Evolutionary conservation across 345 rosid species (phyloP), one percentile per base, ranked within the genome.

Genomic region (Bruguiera parviflora): DNA sequence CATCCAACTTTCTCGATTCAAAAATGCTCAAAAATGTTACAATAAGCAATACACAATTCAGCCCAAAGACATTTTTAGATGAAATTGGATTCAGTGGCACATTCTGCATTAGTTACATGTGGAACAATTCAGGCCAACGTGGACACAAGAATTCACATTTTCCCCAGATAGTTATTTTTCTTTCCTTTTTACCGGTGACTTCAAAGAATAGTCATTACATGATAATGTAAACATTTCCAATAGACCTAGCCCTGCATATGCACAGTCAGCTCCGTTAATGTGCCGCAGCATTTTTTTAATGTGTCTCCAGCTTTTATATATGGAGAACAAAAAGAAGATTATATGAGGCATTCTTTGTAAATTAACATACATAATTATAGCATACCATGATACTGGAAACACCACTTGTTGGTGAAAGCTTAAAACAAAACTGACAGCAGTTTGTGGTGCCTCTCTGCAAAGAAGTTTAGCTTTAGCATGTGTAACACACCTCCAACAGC

Each of bases 311-410:
- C 24, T 56, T 58, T 32, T 24, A 10, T 5, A 9, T 20, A 60
- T 47, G 62, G 32, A 52, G 59, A 29, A 24, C 27, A 49, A 20
- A 64, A 37, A 29, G 47, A 58, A 28, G n/a, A n/a, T 39, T 69
- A 35, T 53, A 55, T 18, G 31, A 55, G 15, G 24, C 27, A 8
- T 11, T 68, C 39, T 49, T 46, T 55, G 55, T 31, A 39, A 55
- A 31, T 21, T 35, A 49, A 47, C 4, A 18, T 20, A 58, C 22
- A 29, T 20, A 58, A 37, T 1, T 15, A 59, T 8, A 66, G 24
- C 78, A 59, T 90, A 91, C 97, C 97, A 91, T 84, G 81, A 91
- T 91, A 60, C 67, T 79, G 7, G 94, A 80, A 82, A 87, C 76
- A 71, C 80, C 79, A 81, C 83, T 65, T n/a, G 65, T 78, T 22